Conservation (phyloP, 2,329 filamentous ascomycete genomes). For the Diaporthe capsici region DNA sequence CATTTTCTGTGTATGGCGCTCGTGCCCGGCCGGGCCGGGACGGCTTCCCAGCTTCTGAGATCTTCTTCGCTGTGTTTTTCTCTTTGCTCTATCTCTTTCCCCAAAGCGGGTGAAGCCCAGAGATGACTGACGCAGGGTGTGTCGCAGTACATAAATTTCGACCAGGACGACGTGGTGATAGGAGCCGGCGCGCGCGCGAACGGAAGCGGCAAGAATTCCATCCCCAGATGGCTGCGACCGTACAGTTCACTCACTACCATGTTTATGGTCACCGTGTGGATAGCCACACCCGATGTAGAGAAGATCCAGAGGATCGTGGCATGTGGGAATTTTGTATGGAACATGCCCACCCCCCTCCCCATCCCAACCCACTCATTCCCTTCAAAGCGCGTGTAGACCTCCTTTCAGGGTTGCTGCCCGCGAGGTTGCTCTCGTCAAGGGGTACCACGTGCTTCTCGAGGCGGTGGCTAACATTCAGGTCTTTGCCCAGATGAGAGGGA, state of each 20-base stretch:
- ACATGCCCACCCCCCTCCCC: neutral
- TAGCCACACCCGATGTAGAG: neutral
- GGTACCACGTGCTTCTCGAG: neutral
- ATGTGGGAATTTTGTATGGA: neutral
- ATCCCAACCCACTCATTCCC: too few relatives aligned
- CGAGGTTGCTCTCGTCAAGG: neutral
- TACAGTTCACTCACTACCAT: fast-evolving
- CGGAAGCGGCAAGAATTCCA: neutral
- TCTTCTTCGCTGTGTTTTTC: neutral
- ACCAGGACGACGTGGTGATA: slow-evolving; percentile 21
- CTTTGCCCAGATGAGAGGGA: neutral
- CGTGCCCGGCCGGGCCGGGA: neutral
- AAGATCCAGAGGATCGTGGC: slow-evolving; percentile 18
- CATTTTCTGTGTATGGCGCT: neutral
- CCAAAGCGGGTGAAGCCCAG: neutral
- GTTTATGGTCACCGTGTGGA: neutral
- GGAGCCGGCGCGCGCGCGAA: neutral
- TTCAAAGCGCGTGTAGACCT: neutral
- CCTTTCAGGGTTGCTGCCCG: neutral
- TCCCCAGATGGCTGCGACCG: neutral
- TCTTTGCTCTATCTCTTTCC: neutral
- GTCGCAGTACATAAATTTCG: slow-evolving; percentile 17
- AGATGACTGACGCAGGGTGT: neutral
- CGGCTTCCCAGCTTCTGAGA: neutral
- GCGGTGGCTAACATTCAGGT: neutral